These are phyloP conservation scores for Trichophaea hybrida DNA, from an alignment of 2,329 filamentous ascomycete genomes.

Conservation along the genomic window DNA sequence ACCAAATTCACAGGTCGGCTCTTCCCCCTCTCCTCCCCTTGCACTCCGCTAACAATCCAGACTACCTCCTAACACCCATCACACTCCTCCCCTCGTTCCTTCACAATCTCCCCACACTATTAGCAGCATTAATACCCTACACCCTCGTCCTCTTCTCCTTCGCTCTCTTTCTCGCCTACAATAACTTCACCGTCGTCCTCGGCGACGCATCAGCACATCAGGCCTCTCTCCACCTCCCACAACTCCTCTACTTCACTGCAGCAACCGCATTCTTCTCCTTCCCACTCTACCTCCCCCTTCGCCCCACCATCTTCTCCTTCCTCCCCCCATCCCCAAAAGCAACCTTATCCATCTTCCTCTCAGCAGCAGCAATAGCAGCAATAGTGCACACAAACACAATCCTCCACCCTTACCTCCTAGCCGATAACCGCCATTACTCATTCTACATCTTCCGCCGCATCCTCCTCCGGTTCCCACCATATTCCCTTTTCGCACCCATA, in stretches of 20 bases:
- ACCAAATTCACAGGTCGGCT: neutral
- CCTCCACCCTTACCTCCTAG: slow-evolving; percentile 86
- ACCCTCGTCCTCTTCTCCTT: slow-evolving; percentile 54
- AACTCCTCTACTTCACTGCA: slow-evolving; percentile 92
- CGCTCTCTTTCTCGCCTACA: slow-evolving; percentile 63
- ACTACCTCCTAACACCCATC: slow-evolving; percentile 42
- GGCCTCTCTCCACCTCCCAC: slow-evolving; percentile 72
- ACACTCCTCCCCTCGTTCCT: slow-evolving; percentile 49
- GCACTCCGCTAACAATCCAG: slow-evolving; percentile 25
- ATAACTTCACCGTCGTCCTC: slow-evolving; percentile 70
- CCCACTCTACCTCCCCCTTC: slow-evolving; percentile 49
- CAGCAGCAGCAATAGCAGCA: slow-evolving; percentile 36
- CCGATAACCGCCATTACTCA: slow-evolving; percentile 92
- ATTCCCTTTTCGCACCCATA: slow-evolving; percentile 52
- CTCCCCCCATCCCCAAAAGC: slow-evolving; percentile 10
- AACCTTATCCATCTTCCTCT: slow-evolving; percentile 27
- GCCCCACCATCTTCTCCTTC: slow-evolving; percentile 1
- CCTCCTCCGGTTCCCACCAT: slow-evolving; percentile 41
- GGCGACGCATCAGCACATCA: slow-evolving; percentile 91
- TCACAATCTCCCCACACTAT: slow-evolving; percentile 34
- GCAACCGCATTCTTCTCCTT: slow-evolving; percentile 80
- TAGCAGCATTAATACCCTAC: slow-evolving; percentile 40
- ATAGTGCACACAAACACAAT: slow-evolving; percentile 73
- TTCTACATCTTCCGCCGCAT: slow-evolving; percentile 89
- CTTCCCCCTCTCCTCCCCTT: neutral